Percentiles rank a stretch among this genome's conserved stretches.
Evolutionary conservation across 441 rosid species (phyloP).

Genomic region (Hura crepitans): DNA sequence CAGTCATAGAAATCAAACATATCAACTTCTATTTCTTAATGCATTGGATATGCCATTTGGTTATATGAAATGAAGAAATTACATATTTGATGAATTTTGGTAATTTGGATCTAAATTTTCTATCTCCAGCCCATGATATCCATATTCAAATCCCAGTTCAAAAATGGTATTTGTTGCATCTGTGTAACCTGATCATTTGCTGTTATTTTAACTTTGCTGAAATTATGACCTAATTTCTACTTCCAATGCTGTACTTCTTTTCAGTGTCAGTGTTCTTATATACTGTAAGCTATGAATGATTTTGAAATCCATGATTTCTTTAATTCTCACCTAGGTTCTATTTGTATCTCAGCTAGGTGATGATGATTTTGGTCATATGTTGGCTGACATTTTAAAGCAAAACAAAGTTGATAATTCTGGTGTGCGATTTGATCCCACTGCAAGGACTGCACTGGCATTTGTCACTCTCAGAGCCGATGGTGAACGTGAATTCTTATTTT

Average conservation of each 20-base stretch:
- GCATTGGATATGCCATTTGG: not conserved
- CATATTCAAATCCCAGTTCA: slow-evolving; percentile 1
- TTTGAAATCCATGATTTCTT: slow-evolving; percentile 12
- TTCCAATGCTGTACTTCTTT: slow-evolving; percentile 4
- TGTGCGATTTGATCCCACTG: slow-evolving; percentile 67
- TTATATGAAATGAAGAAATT: not conserved
- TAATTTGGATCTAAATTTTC: not conserved
- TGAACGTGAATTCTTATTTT: slow-evolving; percentile 97
- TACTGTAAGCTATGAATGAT: slow-evolving; percentile 4
- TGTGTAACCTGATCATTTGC: not conserved
- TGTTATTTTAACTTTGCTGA: not conserved
- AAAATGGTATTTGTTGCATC: slow-evolving; percentile 7
- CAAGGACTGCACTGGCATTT: slow-evolving; percentile 92
- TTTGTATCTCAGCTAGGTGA: slow-evolving; percentile 62
- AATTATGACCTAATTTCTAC: not conserved
- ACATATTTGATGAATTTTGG: not conserved
- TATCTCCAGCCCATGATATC: not conserved
- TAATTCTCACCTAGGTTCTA: slow-evolving; percentile 1
- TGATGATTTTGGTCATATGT: slow-evolving; percentile 92
- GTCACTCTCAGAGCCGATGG: slow-evolving; percentile 88
- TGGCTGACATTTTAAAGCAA: slow-evolving; percentile 68
- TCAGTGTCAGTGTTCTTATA: slow-evolving; percentile 8
- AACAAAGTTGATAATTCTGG: slow-evolving; percentile 81
- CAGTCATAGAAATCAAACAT: not conserved
- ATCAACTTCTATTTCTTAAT: not conserved